Evolutionary conservation across 2,329 filamentous ascomycete genomes (phyloP).

Genomic region (Macrophomina pseudophaseolina): DNA sequence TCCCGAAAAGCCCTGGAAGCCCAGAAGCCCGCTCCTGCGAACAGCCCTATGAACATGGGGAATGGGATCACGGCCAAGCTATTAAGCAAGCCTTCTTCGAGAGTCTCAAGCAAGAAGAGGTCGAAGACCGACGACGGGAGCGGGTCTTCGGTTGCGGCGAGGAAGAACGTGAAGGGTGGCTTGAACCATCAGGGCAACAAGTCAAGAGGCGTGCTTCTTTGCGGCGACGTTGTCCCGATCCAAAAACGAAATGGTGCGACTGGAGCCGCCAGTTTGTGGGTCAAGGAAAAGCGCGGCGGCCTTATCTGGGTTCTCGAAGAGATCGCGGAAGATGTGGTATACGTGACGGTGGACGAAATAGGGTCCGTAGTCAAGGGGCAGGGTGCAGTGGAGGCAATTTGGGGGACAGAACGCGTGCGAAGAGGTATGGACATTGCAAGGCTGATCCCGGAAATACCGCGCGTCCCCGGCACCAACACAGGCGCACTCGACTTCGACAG

Average conservation of each 20-base stretch:
- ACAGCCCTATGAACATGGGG: conserved; percentile 64
- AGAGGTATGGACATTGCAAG: conserved; percentile 75
- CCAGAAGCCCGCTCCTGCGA: conserved; percentile 36
- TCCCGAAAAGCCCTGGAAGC: conserved; percentile 38
- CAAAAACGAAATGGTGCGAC: conserved; percentile 92
- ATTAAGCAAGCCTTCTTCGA: conserved; percentile 78
- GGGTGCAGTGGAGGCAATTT: conserved; percentile 84
- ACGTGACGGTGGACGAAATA: conserved; percentile 76
- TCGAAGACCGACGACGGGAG: conserved; percentile 70
- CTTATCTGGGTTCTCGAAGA: conserved; percentile 98
- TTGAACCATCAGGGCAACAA: conserved; percentile 72
- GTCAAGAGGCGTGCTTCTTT: conserved; percentile 87
- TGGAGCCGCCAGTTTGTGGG: conserved; percentile 94
- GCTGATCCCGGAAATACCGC: conserved; percentile 82
- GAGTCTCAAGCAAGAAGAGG: conserved; percentile 59
- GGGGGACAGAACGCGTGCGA: conserved; percentile 72
- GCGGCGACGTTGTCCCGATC: conserved; percentile 97
- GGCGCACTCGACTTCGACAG: conserved; percentile 80
- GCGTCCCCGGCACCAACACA: conserved; percentile 71
- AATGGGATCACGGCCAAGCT: conserved; percentile 87
- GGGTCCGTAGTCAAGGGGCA: conserved; percentile 72
- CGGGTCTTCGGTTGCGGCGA: conserved; percentile 50
- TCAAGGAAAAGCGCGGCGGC: conserved; percentile 93
- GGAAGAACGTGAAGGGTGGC: conserved; percentile 61
- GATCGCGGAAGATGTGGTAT: conserved; percentile 91